phyloP scores from a whole-genome alignment of 768 basidiomycete genomes.

The Lentinula raphanica region DNA sequence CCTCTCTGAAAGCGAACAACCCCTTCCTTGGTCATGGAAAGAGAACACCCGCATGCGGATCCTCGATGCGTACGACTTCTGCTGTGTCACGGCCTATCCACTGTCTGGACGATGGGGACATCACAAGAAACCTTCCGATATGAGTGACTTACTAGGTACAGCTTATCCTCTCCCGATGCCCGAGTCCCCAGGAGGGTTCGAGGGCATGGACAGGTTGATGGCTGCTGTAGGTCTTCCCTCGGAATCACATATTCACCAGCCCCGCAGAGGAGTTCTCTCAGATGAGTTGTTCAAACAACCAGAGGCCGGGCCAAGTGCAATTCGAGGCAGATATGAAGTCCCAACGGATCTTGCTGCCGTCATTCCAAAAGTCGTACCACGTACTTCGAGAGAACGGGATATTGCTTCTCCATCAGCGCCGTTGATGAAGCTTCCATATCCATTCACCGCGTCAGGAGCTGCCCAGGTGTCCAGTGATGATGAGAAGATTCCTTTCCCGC shows the following conservation, averaged over 20 bases:
- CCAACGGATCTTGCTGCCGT: constrained; percentile 29
- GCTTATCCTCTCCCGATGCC: constrained; percentile 11
- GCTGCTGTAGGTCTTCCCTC: constrained; percentile 46
- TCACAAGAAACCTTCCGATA: constrained; percentile 24
- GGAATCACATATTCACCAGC: constrained; percentile 38
- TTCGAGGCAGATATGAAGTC: constrained; percentile 5
- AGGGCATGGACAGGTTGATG: constrained; percentile 55
- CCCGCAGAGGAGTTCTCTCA: constrained; percentile 53
- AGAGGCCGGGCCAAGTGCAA: constrained; percentile 19
- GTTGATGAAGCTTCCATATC: constrained; percentile 58
- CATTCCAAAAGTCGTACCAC: constrained; percentile 42
- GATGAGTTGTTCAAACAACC: constrained; percentile 59
- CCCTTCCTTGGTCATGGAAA: constrained; percentile 77
- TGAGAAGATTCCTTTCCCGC: constrained; percentile 73
- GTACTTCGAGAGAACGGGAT: constrained; percentile 42
- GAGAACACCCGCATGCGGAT: constrained; percentile 65
- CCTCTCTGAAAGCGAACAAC: constrained; percentile 36
- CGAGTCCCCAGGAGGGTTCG: constrained; percentile 32
- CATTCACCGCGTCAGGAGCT: constrained; percentile 50
- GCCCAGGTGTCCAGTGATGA: constrained; percentile 59
- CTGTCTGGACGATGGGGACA: constrained; percentile 27
- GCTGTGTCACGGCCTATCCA: constrained; percentile 36
- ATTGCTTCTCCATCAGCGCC: constrained; percentile 27
- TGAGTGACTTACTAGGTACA: constrained; percentile 18
- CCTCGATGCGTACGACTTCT: constrained; percentile 79